These are phyloP conservation scores for Cutaneotrichosporon dermatis DNA, from an alignment of 1,284 basidiomycete genomes.

Conservation along the genomic window DNA sequence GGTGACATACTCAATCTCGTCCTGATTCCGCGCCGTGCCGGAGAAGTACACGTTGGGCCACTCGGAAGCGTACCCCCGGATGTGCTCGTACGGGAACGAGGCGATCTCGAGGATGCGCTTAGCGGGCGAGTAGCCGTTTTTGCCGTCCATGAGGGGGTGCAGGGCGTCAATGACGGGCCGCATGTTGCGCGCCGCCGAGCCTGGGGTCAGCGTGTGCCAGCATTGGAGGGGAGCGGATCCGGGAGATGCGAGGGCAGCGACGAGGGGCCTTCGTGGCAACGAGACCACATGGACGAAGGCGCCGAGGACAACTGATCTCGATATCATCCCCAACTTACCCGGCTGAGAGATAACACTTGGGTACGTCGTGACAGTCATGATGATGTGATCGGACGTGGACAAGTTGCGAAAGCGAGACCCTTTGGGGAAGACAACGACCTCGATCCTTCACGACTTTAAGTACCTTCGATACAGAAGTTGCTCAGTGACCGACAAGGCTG, in stretches of 20 bases:
- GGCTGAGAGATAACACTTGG: conserved; percentile 32
- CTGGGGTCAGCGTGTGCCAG: conserved; percentile 1
- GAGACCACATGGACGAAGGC: too few species aligned
- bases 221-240: too few species aligned
- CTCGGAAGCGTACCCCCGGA: conserved; percentile 21
- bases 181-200: conserved; percentile 31
- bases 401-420: too few species aligned
- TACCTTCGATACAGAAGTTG: too few species aligned
- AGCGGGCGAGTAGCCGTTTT: background rate
- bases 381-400: too few species aligned
- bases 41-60: conserved; percentile 30
- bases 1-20: conserved; percentile 22
- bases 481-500: too few species aligned
- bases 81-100: conserved; percentile 32
- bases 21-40: conserved; percentile 26
- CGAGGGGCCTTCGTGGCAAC: too few species aligned
- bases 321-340: conserved; percentile 8
- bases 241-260: too few species aligned
- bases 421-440: too few species aligned
- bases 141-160: conserved; percentile 15
- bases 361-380: conserved; percentile 14
- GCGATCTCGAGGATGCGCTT: conserved; percentile 32
- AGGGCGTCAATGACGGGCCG: conserved; percentile 28
- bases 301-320: too few species aligned
- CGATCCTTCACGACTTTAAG: too few species aligned